Base-by-base conservation (phyloP, 768 basidiomycete genomes). In the Termitomyces heimii region DNA sequence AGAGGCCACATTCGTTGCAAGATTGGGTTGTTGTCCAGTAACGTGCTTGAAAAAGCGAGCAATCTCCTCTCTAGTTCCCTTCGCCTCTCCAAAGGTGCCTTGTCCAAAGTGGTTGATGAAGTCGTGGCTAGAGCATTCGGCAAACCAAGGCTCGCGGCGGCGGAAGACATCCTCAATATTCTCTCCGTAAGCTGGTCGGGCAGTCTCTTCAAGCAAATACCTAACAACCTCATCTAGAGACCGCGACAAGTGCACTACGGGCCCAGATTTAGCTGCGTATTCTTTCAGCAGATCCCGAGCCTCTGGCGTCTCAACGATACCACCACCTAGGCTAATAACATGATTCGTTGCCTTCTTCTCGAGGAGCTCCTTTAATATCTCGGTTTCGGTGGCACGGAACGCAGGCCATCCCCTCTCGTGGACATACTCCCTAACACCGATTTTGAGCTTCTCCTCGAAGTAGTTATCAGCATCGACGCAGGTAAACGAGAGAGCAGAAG, bases 301-400 rank as follows among this genome's bases (percentile, higher is more conserved):
- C 42, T 76, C 80, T 1, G 85, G 79, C 0, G 85, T 90, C 72
- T 99, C 96, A 31, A 98, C 92, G 56, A 98, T 85, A 0, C 96
- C 96, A 4, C 97, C 97, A 3, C 97, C 96, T 20, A 97, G 84
- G 61, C 90, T 93, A 68, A 98, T 82, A 54, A 98, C 79, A 70
- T 93, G 85, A 0, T 77, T 74, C 18, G 78, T 78, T 5, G 79
- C 73, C 42, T 78, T 73, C 52, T 82, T 76, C 13, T 77, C 74
- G 18, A 96, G 75, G 40, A 97, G 77, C 40, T 90, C 83, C 31
- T 81, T 71, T 12, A 98, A 77, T 52, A 88, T 77, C 9, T 75
- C 80, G 0, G 82, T 74, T 71, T 99, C 97, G 1, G 86, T 88
- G 16, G 72, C 76, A 18, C 97, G 87, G 83, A 99, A 99, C 4